Evolutionary conservation across 2,329 filamentous ascomycete species (phyloP).

Genomic region (Magnaporthiopsis rhizophila): DNA sequence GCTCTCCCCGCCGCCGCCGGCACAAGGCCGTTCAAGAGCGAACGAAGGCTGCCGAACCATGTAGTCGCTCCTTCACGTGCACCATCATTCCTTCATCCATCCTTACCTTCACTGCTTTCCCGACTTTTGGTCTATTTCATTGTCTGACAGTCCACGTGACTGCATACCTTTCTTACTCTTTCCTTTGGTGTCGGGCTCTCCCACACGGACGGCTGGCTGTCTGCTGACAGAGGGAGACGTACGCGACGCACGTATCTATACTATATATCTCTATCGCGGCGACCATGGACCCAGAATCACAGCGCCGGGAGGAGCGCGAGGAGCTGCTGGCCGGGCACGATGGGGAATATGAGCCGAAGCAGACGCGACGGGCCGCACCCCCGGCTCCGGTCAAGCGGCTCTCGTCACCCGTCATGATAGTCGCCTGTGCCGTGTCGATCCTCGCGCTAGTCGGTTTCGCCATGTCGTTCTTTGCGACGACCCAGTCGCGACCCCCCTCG

Average conservation of each 20-base stretch:
- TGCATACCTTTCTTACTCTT: not conserved
- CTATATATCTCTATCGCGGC: not conserved
- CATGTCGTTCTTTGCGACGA: not conserved
- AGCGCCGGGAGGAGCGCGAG: slow-evolving; percentile 2
- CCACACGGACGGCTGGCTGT: not conserved
- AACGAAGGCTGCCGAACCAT: not conserved
- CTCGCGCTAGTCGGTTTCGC: slow-evolving; percentile 5
- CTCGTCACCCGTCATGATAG: slow-evolving; percentile 4
- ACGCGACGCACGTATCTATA: not conserved
- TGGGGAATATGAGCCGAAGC: not conserved
- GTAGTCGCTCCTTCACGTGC: not conserved
- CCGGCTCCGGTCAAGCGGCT: slow-evolving; percentile 1
- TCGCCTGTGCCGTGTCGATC: not conserved
- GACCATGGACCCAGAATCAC: slow-evolving; percentile 4
- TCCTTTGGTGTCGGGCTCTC: not conserved
- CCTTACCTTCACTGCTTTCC: not conserved
- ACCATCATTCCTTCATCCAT: not conserved
- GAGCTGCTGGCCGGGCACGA: slow-evolving; percentile 7
- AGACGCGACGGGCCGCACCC: not conserved
- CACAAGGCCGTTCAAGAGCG: not conserved
- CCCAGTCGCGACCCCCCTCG: not conserved
- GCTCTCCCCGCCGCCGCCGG: no score
- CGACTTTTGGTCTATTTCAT: not conserved
- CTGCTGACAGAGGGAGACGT: not conserved
- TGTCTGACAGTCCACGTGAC: not conserved